phyloP scores from a whole-genome alignment of 1,284 basidiomycete genomes.

The Ceraceosorus bombacis region DNA sequence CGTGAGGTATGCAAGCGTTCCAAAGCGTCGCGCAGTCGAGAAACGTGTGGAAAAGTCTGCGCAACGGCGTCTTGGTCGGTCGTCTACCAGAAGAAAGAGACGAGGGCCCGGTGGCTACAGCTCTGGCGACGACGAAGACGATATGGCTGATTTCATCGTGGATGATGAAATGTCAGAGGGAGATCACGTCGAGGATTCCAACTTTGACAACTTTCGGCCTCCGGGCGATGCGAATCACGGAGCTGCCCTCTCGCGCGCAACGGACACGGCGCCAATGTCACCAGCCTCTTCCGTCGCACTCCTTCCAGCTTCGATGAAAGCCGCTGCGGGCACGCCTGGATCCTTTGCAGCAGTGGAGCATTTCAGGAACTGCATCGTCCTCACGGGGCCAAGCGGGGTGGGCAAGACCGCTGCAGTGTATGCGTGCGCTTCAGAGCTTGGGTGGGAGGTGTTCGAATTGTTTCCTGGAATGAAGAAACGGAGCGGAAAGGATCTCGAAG shows the following conservation, averaged over 20 bases:
- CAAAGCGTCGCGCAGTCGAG: slow-evolving; percentile 12
- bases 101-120: neutral
- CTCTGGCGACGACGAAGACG: slow-evolving; percentile 11
- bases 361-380: slow-evolving; percentile 51
- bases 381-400: slow-evolving; percentile 60
- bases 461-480: slow-evolving; percentile 81
- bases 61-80: slow-evolving; percentile 9
- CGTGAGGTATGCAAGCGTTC: too few species aligned
- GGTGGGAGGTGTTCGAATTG: slow-evolving; percentile 94
- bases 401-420: slow-evolving; percentile 45
- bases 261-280: neutral
- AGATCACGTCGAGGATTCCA: neutral
- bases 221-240: neutral
- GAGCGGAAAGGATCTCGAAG: slow-evolving; percentile 67
- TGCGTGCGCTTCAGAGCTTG: slow-evolving; percentile 57
- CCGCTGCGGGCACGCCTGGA: neutral
- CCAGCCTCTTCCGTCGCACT: neutral
- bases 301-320: neutral
- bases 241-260: neutral
- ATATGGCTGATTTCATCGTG: slow-evolving; percentile 30
- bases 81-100: neutral
- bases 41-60: slow-evolving; percentile 9
- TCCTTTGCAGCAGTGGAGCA: slow-evolving; percentile 27
- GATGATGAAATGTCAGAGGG: slow-evolving; percentile 25
- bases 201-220: slow-evolving; percentile 6